Evolutionary conservation across 352 stramenopile genomes (phyloP).

Genomic region (Phytopythium montanum): DNA sequence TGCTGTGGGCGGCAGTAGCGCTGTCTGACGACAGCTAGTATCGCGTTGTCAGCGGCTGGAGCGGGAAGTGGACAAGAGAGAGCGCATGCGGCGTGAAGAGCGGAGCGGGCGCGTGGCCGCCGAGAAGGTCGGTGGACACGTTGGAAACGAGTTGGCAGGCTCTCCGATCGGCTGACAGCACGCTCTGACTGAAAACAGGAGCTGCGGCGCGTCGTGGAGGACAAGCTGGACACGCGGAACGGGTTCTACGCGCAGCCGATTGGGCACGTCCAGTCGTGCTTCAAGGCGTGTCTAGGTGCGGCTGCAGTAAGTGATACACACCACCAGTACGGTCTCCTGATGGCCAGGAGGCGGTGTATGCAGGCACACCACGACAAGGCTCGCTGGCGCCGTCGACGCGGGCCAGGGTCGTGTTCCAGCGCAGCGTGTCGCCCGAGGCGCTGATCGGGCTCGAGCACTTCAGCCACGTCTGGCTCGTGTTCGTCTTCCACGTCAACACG

Average conservation of each 20-base stretch:
- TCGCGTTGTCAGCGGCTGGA: constrained; percentile 24
- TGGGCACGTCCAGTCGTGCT: constrained; percentile 75
- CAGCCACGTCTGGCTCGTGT: constrained; percentile 88
- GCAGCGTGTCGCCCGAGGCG: constrained; percentile 74
- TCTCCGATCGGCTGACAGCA: constrained; percentile 3
- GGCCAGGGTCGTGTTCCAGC: constrained; percentile 71
- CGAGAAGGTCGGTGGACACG: constrained; percentile 38
- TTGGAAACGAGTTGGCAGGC: background rate
- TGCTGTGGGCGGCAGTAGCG: background rate
- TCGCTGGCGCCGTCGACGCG: constrained; percentile 68
- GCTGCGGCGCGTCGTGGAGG: constrained; percentile 61
- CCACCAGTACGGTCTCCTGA: background rate
- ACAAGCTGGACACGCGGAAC: constrained; percentile 73
- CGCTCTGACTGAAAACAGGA: constrained; percentile 29
- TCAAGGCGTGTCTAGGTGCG: constrained; percentile 56
- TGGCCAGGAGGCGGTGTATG: background rate
- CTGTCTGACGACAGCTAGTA: background rate
- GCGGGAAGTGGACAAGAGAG: constrained; percentile 37
- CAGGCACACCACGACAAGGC: constrained; percentile 82
- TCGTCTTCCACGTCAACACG: constrained; percentile 89
- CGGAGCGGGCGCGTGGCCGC: constrained; percentile 56
- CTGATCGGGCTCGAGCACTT: constrained; percentile 72
- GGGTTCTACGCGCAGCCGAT: constrained; percentile 79
- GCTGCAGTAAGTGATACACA: background rate
- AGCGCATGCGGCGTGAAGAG: constrained; percentile 54